phyloP scores from a whole-genome alignment of 441 rosid species.

The Syzygium syzygioides region DNA sequence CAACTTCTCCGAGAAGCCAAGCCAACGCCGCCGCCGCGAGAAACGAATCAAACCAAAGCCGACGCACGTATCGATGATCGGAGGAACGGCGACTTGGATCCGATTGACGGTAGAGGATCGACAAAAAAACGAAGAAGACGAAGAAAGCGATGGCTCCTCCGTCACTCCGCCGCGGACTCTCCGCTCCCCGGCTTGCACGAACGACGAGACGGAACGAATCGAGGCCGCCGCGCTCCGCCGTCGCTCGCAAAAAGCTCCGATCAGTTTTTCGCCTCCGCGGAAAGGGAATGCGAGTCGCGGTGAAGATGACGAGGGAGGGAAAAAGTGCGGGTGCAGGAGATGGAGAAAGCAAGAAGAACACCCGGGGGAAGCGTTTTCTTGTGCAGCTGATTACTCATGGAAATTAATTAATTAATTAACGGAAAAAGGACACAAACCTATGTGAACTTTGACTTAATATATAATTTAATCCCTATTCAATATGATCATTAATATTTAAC shows the following conservation, averaged over 20 bases:
- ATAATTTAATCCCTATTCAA: too few species aligned
- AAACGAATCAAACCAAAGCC: background rate
- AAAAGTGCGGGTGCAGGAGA: background rate
- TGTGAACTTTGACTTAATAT: accelerated
- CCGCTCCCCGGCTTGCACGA: background rate
- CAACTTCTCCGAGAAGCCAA: background rate
- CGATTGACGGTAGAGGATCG: background rate
- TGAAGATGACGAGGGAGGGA: background rate
- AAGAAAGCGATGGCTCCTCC: background rate
- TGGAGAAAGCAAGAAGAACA: background rate
- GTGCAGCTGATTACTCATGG: too few species aligned
- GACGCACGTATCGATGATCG: background rate
- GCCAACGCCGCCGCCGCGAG: background rate
- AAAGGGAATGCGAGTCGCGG: background rate
- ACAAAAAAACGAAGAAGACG: background rate
- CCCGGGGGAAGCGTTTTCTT: background rate
- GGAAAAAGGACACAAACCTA: too few species aligned
- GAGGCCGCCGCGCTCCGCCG: background rate
- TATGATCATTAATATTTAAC: accelerated
- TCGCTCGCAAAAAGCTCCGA: background rate
- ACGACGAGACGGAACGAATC: accelerated
- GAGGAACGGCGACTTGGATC: background rate
- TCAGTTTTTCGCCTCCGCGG: background rate
- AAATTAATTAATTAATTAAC: too few species aligned
- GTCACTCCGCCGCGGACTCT: background rate